phyloP scores from a whole-genome alignment of 768 basidiomycete species.

The Xerocomus potaroensis region DNA sequence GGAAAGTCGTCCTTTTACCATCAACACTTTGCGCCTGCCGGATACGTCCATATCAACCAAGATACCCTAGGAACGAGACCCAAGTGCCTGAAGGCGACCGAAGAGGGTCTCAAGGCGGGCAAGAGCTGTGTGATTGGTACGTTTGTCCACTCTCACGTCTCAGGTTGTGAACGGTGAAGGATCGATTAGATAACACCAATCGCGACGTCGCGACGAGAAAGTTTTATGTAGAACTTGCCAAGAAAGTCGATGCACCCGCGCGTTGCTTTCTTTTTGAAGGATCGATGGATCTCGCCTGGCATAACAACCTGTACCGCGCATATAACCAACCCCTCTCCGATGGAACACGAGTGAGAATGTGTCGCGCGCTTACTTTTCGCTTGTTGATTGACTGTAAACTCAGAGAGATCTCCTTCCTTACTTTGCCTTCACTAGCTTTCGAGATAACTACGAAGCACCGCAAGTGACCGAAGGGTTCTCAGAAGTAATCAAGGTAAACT shows the following conservation, averaged over 20 bases:
- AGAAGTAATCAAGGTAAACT: constrained; percentile 74
- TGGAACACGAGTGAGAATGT: constrained; percentile 8
- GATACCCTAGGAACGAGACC: constrained; percentile 71
- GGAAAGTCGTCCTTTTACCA: constrained; percentile 85
- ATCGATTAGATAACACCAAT: constrained; percentile 87
- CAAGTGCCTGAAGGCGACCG: constrained; percentile 67
- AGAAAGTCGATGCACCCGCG: constrained; percentile 45
- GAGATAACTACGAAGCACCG: constrained; percentile 65
- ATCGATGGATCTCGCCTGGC: constrained; percentile 80
- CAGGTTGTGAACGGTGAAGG: background rate
- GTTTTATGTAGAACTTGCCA: constrained; percentile 66
- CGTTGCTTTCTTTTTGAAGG: constrained; percentile 76
- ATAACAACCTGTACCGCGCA: constrained; percentile 89
- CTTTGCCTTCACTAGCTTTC: constrained; percentile 54
- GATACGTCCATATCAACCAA: constrained; percentile 85
- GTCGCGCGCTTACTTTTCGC: background rate
- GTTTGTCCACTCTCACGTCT: constrained; percentile 14
- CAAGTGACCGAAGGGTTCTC: constrained; percentile 64
- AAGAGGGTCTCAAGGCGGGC: constrained; percentile 48
- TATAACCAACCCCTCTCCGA: constrained; percentile 49
- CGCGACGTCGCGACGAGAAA: constrained; percentile 65
- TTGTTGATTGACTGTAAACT: constrained; percentile 29
- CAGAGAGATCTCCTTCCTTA: constrained; percentile 55
- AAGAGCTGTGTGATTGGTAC: constrained; percentile 76
- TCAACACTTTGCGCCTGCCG: constrained; percentile 58